phyloP scores from a whole-genome alignment of 2,329 filamentous ascomycete species.

The Hymenoscyphus linearis region DNA sequence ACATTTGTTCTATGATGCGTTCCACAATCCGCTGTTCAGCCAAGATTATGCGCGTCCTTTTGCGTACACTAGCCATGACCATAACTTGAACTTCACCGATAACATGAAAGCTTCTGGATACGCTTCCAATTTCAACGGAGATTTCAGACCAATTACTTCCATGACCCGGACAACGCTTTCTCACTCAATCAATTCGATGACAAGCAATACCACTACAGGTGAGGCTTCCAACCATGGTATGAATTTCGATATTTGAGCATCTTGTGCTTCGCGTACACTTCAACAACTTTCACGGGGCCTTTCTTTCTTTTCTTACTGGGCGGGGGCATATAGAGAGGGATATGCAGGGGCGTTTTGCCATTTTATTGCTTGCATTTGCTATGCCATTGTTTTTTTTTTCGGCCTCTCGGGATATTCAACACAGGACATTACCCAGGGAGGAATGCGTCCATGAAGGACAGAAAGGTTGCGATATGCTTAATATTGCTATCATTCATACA shows the following conservation, averaged over 20 bases:
- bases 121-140: slow-evolving; percentile 13
- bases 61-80: slow-evolving; percentile 11
- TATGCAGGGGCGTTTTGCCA: slow-evolving; percentile 1
- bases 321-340: neutral
- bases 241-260: slow-evolving; percentile 15
- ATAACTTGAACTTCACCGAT: slow-evolving; percentile 10
- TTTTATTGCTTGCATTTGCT: slow-evolving; percentile 5
- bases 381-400: slow-evolving; percentile 3
- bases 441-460: neutral
- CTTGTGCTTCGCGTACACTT: neutral
- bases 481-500: slow-evolving; percentile 5
- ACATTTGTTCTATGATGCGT: slow-evolving; percentile 26
- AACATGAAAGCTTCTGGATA: slow-evolving; percentile 12
- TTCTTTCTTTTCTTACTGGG: neutral
- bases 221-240: slow-evolving; percentile 6
- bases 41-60: slow-evolving; percentile 21
- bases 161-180: slow-evolving; percentile 8
- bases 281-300: neutral
- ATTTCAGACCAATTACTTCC: slow-evolving; percentile 17
- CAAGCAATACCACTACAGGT: neutral
- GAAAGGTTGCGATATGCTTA: slow-evolving; percentile 18
- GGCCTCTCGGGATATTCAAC: neutral
- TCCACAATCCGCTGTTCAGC: slow-evolving; percentile 28
- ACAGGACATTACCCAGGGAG: slow-evolving; percentile 4
- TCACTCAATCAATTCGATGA: slow-evolving; percentile 5